phyloP scores from a whole-genome alignment of 306 rosid species.

The Cyclanthera cordifolia region DNA sequence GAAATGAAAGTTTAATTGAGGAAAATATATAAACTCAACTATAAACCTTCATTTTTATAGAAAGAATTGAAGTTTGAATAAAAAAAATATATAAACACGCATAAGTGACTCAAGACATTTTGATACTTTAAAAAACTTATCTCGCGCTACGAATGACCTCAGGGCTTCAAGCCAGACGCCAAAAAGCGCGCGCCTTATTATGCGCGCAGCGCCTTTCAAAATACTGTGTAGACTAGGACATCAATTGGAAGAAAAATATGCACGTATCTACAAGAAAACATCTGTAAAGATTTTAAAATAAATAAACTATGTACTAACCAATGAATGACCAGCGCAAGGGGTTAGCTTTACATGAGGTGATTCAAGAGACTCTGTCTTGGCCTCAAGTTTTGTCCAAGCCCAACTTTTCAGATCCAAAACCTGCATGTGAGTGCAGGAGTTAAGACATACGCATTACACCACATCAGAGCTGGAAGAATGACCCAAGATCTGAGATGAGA shows the following conservation, averaged over 20 bases:
- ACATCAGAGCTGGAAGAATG: neutral
- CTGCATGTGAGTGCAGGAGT: slow-evolving; percentile 26
- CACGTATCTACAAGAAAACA: neutral
- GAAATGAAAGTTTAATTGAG: too few species aligned
- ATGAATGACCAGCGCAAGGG: slow-evolving; percentile 86
- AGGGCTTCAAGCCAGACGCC: too few species aligned
- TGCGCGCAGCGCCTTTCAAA: too few species aligned
- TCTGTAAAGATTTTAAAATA: neutral
- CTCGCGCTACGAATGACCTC: too few species aligned
- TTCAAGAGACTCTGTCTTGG: slow-evolving; percentile 40
- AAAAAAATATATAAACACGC: too few species aligned
- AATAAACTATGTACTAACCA: slow-evolving; percentile 45
- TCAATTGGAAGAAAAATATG: neutral
- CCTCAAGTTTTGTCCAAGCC: slow-evolving; percentile 75
- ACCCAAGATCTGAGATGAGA: neutral
- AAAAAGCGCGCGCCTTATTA: too few species aligned
- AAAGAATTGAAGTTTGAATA: too few species aligned
- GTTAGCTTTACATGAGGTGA: slow-evolving; percentile 35
- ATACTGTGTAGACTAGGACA: neutral
- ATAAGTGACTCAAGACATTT: too few species aligned
- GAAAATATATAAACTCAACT: too few species aligned
- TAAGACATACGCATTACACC: neutral
- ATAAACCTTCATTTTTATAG: too few species aligned
- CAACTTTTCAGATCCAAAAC: slow-evolving; percentile 85
- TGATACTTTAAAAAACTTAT: too few species aligned